Evolutionary conservation across 2,329 filamentous ascomycete genomes (phyloP), one percentile per base, ranked within the genome.

Genomic region (Alternaria ventricosa): DNA sequence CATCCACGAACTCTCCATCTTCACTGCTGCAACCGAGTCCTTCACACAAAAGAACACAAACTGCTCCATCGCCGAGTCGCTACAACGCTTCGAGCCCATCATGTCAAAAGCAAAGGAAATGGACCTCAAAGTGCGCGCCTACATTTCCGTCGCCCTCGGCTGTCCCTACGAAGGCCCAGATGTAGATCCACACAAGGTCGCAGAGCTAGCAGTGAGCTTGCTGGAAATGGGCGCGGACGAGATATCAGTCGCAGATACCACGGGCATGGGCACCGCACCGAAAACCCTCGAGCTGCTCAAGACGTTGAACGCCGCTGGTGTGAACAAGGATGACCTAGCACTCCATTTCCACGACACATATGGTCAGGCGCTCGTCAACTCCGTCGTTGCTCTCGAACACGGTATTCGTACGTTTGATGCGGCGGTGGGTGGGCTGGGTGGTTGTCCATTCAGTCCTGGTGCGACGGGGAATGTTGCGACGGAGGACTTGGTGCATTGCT

Each of bases 331-430:
- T 71, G 90, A 92, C 71, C 81, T 96, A 11, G 92, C 92, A 0
- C 89, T 94, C 82, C 93, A 97, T 79, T 95, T 96, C 74, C 93
- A 97, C 79, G 92, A 97, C 75, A 96, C 93, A 1, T 95, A 94
- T 75, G 93, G 92, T 1, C 91, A 94, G 82, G 93, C 92, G 1
- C 83, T 95, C n/a, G 90, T 93, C 8, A 96, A 96, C 75, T 90
- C 90, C 6, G 89, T 92, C 11, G 89, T 94, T 0, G 89, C 90
- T 41, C 86, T 96, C 28, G 90, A 93, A 75, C 88, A 92, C 70
- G 93, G 93, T 0, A 87, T 96, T 44, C 83, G 92, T 30, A 92
- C 88, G 0, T 96, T 96, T 76, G 93, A 97, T 75, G 88, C 87
- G 67, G 92, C 91, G 57, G 91, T 96, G 1, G 92, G 88, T 3